Conservation (phyloP, 2,329 filamentous ascomycete species). For the Trichoderma harzianum region DNA sequence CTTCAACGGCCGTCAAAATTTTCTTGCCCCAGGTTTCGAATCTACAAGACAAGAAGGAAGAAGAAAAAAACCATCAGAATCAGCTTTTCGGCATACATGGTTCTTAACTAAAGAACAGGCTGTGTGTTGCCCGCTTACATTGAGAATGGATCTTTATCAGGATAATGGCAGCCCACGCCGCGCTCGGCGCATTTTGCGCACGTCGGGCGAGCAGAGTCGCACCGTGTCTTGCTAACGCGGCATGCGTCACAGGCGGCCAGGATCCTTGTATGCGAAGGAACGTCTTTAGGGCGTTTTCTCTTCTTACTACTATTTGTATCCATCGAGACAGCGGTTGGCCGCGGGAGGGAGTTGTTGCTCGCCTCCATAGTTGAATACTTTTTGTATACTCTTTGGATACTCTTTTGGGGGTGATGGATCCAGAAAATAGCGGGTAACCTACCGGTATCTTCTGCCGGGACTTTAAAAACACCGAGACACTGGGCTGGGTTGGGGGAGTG, state of each 20-base stretch:
- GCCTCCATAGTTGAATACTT: not conserved
- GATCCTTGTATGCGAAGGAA: not conserved
- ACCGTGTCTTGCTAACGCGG: slow-evolving; percentile 3
- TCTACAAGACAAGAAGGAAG: not conserved
- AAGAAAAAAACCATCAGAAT: not conserved
- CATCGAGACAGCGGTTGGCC: not conserved
- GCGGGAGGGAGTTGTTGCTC: not conserved
- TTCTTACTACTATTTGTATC: not conserved
- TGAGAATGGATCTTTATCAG: slow-evolving; percentile 6
- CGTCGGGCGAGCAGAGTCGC: slow-evolving; percentile 1
- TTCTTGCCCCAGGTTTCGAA: slow-evolving; percentile 12
- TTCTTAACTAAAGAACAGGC: not conserved
- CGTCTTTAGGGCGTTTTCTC: not conserved
- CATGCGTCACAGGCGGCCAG: slow-evolving; percentile 1
- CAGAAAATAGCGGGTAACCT: not conserved
- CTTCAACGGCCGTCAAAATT: not conserved
- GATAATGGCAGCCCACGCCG: not conserved
- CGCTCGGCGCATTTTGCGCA: slow-evolving; percentile 5
- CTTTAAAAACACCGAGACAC: not conserved
- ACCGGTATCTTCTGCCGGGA: not conserved
- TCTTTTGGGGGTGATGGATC: too few relatives aligned
- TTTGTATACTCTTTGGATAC: not conserved
- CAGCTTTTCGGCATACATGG: not conserved
- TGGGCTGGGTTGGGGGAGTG: not conserved
- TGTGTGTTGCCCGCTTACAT: not conserved